Conservation (phyloP, 2,329 filamentous ascomycete genomes). For the Xylariales sp. region DNA sequence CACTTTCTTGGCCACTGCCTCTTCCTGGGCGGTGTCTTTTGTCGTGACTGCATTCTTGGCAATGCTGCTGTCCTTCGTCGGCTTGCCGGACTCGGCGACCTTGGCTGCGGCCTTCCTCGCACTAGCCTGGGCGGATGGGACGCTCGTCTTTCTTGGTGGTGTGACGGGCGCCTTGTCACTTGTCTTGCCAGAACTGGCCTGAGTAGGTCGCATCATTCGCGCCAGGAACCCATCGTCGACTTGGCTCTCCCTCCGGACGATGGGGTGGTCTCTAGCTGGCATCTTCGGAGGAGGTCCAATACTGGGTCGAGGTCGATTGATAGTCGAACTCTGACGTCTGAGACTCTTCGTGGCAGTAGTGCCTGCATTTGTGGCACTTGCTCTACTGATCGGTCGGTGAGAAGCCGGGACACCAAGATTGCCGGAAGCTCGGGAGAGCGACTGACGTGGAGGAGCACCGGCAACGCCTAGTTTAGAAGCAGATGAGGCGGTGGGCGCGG, state of each 20-base stretch:
- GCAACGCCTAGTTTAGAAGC: slow-evolving; percentile 55
- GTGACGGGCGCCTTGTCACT: slow-evolving; percentile 55
- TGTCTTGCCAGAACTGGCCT: slow-evolving; percentile 62
- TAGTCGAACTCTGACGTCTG: slow-evolving; percentile 41
- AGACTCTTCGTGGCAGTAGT: slow-evolving; percentile 27
- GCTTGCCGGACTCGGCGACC: slow-evolving; percentile 19
- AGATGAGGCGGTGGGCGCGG: slow-evolving; percentile 65
- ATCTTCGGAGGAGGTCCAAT: slow-evolving; percentile 57
- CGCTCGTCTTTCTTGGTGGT: slow-evolving; percentile 38
- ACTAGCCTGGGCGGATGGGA: slow-evolving; percentile 13
- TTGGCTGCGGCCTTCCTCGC: slow-evolving; percentile 23
- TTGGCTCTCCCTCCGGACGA: slow-evolving; percentile 46
- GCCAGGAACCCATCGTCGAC: slow-evolving; percentile 69
- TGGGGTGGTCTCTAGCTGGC: slow-evolving; percentile 40
- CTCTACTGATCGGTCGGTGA: slow-evolving; percentile 41
- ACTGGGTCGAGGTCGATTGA: slow-evolving; percentile 44
- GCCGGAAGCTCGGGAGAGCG: slow-evolving; percentile 36
- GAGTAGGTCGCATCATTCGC: slow-evolving; percentile 77
- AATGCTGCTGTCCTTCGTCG: slow-evolving; percentile 11
- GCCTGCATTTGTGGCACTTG: slow-evolving; percentile 31
- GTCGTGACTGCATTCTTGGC: slow-evolving; percentile 2
- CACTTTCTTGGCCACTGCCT: not conserved
- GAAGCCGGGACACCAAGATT: slow-evolving; percentile 21
- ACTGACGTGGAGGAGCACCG: slow-evolving; percentile 29
- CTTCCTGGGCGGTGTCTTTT: slow-evolving; percentile 5